These are phyloP conservation scores for Eruca vesicaria DNA, from an alignment of 441 rosid genomes.

Conservation along the genomic window DNA sequence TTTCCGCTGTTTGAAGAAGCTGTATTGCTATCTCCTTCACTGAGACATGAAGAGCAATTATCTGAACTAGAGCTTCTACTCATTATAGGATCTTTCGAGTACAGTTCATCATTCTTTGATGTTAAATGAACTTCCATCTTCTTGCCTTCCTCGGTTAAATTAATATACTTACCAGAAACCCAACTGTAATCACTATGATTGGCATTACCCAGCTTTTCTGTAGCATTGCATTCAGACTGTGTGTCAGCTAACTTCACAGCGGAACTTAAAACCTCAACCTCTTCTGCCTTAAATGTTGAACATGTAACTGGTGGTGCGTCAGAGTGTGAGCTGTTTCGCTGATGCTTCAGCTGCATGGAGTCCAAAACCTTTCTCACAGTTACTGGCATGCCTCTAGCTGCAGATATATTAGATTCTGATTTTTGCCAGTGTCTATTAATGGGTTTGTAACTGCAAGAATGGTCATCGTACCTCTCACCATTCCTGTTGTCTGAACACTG, in stretches of 20 bases:
- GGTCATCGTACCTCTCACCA: slow-evolving; percentile 54
- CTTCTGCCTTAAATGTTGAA: slow-evolving; percentile 45
- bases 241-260: slow-evolving; percentile 38
- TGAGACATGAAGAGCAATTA: slow-evolving; percentile 79
- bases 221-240: slow-evolving; percentile 35
- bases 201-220: slow-evolving; percentile 30
- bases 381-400: slow-evolving; percentile 26
- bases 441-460: slow-evolving; percentile 69
- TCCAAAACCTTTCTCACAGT: slow-evolving; percentile 66
- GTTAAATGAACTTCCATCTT: slow-evolving; percentile 12
- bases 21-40: slow-evolving; percentile 77
- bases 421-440: slow-evolving; percentile 56
- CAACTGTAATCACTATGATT: slow-evolving; percentile 25
- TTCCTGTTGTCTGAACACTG: slow-evolving; percentile 47
- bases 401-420: slow-evolving; percentile 40
- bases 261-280: slow-evolving; percentile 28
- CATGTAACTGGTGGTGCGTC: slow-evolving; percentile 45
- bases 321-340: slow-evolving; percentile 53
- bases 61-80: slow-evolving; percentile 68
- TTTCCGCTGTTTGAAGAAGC: slow-evolving; percentile 62
- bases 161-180: slow-evolving; percentile 31
- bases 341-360: slow-evolving; percentile 57
- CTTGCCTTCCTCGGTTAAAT: slow-evolving; percentile 1
- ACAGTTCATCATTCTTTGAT: slow-evolving; percentile 17
- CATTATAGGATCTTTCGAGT: slow-evolving; percentile 47